Base-by-base conservation (phyloP, 768 basidiomycete genomes). In the Naganishia antarctica region DNA sequence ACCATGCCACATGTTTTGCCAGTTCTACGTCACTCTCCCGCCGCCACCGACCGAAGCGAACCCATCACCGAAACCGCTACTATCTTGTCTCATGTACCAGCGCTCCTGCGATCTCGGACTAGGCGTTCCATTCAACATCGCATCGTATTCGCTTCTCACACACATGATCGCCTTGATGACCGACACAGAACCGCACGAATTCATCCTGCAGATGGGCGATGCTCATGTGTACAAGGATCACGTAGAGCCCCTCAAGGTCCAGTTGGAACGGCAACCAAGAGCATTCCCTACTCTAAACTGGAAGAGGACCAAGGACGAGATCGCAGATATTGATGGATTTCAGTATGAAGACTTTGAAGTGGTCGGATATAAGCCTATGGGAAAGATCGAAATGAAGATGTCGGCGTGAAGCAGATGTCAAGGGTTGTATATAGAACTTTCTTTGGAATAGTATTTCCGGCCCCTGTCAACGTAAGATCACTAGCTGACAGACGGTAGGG, bases 61-160 rank as follows among this genome's bases (percentile, higher is more conserved):
- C 74, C 80, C 18, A 86, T 84, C 68, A 66, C 71, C n/a, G 9
- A 71, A 71, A 60, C 87, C 87, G 9, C 84, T 83, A 63, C 86
- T 98, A 18, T 93, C 91, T 9, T 97, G 93, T 77, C 82, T 94
- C 47, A 92, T 98, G 91, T 97, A 87, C 80, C 94, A 98, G 74
- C 89, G 96, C 49, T 97, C 94, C 13, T 93, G 93, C 18, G 94
- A 99, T 75, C 84, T 97, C 8, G 94, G 94, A 0, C 89, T 99
- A 41, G 94, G 94, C 2, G 90, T 99, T 51, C 94, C 94, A 0
- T 99, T 99, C 84, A 99, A 99, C 78, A 98, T 99, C 78, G 96
- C 94, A 13, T 98, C 96, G 0, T 99, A 98, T 78, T 89, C 96
- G 6, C 84, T 99, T 23, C 85, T 99, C 60, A 96, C 93, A 0